These are phyloP conservation scores for Botrytis porri DNA, from an alignment of 2,329 filamentous ascomycete genomes.

Conservation along the genomic window DNA sequence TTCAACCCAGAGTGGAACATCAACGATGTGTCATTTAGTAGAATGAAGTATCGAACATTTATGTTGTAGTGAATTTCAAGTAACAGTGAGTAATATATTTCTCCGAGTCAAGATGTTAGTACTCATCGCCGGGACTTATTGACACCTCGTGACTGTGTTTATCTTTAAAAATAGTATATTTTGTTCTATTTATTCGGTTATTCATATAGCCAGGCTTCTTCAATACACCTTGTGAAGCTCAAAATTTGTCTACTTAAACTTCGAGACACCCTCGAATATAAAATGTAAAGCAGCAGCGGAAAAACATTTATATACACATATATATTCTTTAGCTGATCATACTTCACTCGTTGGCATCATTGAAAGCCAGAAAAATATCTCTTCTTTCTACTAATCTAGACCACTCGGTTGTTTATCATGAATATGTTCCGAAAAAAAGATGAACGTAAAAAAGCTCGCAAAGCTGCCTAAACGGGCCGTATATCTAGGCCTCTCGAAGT, in stretches of 20 bases:
- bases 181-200: neutral
- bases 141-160: neutral
- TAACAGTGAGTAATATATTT: neutral
- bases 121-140: neutral
- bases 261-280: neutral
- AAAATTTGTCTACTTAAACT: neutral
- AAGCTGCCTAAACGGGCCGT: too few species aligned
- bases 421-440: accelerated
- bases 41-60: neutral
- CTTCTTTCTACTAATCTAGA: neutral
- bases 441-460: neutral
- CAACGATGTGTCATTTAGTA: neutral
- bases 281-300: neutral
- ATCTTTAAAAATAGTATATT: neutral
- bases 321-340: neutral
- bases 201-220: neutral
- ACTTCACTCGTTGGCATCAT: neutral
- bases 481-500: neutral
- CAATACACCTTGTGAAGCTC: neutral
- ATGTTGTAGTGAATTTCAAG: neutral
- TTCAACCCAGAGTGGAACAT: neutral
- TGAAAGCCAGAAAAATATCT: neutral
- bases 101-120: neutral
- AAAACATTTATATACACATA: neutral
- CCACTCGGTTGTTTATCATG: neutral